phyloP scores from a whole-genome alignment of 305 asterid genomes.

The Fraxinus platypoda region DNA sequence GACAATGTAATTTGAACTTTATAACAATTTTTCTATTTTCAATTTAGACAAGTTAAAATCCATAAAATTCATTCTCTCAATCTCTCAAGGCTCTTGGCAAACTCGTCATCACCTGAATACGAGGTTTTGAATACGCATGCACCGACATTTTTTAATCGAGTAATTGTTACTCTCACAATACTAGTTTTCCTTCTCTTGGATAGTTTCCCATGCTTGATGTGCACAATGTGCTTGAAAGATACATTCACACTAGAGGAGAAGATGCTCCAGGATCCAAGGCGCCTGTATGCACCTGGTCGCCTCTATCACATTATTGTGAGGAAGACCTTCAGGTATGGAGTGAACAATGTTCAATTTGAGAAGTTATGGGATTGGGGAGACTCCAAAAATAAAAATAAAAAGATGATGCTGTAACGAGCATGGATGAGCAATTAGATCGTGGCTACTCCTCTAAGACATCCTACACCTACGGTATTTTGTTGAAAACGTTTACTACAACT shows the following conservation, averaged over 20 bases:
- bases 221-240: conserved; percentile 92
- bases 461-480: neutral
- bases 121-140: neutral
- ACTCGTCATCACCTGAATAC: neutral
- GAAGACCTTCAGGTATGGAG: conserved; percentile 81
- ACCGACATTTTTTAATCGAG: neutral
- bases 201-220: conserved; percentile 96
- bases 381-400: neutral
- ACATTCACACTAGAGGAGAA: conserved; percentile 92
- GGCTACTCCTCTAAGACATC: neutral
- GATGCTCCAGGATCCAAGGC: conserved; percentile 94
- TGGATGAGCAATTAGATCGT: neutral
- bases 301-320: conserved; percentile 90
- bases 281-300: conserved; percentile 98
- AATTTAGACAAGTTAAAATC: neutral
- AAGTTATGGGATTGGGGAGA: neutral
- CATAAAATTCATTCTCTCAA: neutral
- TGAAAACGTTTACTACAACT: neutral
- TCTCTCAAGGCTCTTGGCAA: neutral
- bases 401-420: neutral
- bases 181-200: conserved; percentile 24
- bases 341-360: neutral
- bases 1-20: neutral
- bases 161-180: neutral
- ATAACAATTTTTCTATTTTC: neutral